Conservation (phyloP, 257 asterid species). For the Asclepias syriaca region DNA sequence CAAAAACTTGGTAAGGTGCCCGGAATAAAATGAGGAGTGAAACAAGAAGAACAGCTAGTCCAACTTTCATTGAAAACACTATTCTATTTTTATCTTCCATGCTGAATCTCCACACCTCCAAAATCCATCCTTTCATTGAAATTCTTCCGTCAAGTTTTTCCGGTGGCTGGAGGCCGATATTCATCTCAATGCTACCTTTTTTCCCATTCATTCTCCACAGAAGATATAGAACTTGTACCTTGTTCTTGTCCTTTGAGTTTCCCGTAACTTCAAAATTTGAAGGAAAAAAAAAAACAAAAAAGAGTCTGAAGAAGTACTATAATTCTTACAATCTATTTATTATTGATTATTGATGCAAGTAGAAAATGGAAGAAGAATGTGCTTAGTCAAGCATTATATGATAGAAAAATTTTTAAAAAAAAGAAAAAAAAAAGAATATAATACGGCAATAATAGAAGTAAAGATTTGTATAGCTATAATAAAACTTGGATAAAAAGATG, state of each 20-base stretch:
- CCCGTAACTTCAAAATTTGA: constrained; percentile 4
- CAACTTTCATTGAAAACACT: constrained; percentile 55
- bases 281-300: no score
- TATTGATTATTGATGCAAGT: constrained; percentile 29
- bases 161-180: constrained; percentile 16
- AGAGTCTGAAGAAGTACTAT: no score
- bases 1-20: constrained; percentile 50
- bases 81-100: constrained; percentile 54
- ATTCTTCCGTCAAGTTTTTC: constrained; percentile 9
- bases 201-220: constrained; percentile 53
- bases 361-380: constrained; percentile 22
- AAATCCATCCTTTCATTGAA: constrained; percentile 25
- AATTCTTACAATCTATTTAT: no score
- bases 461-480: constrained; percentile 23
- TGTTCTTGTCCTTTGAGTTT: constrained; percentile 6
- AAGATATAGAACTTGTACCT: constrained; percentile 3
- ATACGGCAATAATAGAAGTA: constrained; percentile 45
- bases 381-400: constrained; percentile 18
- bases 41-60: constrained; percentile 59
- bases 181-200: constrained; percentile 44
- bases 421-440: constrained; percentile 18
- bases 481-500: constrained; percentile 41
- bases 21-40: constrained; percentile 52
- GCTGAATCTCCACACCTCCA: constrained; percentile 46
- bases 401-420: no score